Evolutionary conservation across 2,329 filamentous ascomycete species (phyloP), one percentile per base, ranked within the genome.

Genomic region (Epichloe brachyelytri): DNA sequence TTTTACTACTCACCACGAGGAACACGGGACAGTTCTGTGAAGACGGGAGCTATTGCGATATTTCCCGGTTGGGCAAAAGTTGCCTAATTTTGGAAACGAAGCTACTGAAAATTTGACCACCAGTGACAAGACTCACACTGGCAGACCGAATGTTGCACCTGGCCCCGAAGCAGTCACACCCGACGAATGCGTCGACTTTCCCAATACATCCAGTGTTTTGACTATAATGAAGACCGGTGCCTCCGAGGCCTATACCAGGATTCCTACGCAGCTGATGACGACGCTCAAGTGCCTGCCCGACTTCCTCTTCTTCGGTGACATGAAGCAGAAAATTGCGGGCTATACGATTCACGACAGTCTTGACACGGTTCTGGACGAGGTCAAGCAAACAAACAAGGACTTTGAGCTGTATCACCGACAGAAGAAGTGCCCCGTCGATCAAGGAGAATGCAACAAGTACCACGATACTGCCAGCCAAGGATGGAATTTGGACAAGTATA

Each of bases 401-500:
- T 80, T 80, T 50, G 68, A 75, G 43, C 61, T 75, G 11, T 76
- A 75, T 55, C 63, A 62, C 12, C 65, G 65, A 22, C 73, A 75
- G 58, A 59, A 72, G 46, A 61, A 68, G 43, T 78, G 75, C 54
- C 63, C 66, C 26, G 60, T 69, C 48, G 68, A 72, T 37, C 70
- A 73, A 44, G 69, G 71, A 43, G 70, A 68, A 49, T 73, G 75
- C 56, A 68, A 68, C 53, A 66, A 63, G 60, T 36, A 54, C 51
- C 51, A 56, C 49, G 50, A 62, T 46, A 51, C 52, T 6, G 54
- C 53, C 51, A 51, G 58, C 54, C 64, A 70, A 20, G 70, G 68
- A 1, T 81, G 77, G 78, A 68, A 66, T 17, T 62, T 82, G 39
- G 78, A 82, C 65, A 80, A 79, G 64, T 82, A 79, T 66, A 82